These are phyloP conservation scores for Mucor irregularis DNA, from an alignment of 371 early-diverging fungal genomes.

Conservation along the genomic window DNA sequence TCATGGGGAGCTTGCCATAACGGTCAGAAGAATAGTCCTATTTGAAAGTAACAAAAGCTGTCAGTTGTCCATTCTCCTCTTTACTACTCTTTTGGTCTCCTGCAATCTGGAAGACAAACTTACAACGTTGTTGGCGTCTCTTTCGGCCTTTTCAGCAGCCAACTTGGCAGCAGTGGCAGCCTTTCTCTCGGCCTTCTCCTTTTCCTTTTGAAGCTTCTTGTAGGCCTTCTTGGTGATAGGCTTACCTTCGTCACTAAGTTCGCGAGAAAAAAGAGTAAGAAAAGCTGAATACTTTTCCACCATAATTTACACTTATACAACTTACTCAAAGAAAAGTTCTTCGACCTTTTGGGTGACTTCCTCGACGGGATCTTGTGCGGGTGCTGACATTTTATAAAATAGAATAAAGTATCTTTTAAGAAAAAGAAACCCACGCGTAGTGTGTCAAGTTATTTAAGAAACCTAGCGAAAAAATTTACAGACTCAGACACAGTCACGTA, in stretches of 20 bases:
- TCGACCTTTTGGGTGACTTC: conserved; percentile 56
- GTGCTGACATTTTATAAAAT: conserved; percentile 30
- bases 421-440: too few relatives aligned
- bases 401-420: too few relatives aligned
- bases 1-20: conserved; percentile 89
- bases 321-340: conserved; percentile 62
- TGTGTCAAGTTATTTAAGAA: too few relatives aligned
- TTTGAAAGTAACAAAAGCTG: background rate
- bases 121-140: conserved; percentile 71
- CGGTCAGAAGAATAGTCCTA: conserved; percentile 80
- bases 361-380: conserved; percentile 42
- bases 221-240: conserved; percentile 89
- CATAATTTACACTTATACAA: background rate
- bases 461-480: too few relatives aligned
- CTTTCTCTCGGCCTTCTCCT: conserved; percentile 85
- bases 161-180: conserved; percentile 75
- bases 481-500: too few relatives aligned
- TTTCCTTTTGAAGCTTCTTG: conserved; percentile 93
- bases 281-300: background rate
- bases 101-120: conserved; percentile 6
- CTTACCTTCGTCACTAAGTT: conserved; percentile 78
- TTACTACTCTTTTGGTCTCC: background rate
- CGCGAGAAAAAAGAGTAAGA: background rate
- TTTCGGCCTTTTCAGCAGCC: conserved; percentile 86
- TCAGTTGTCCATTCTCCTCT: background rate